Conservation (phyloP, 1,139 yeast species). For the Sugiyamaella xylanicola region DNA sequence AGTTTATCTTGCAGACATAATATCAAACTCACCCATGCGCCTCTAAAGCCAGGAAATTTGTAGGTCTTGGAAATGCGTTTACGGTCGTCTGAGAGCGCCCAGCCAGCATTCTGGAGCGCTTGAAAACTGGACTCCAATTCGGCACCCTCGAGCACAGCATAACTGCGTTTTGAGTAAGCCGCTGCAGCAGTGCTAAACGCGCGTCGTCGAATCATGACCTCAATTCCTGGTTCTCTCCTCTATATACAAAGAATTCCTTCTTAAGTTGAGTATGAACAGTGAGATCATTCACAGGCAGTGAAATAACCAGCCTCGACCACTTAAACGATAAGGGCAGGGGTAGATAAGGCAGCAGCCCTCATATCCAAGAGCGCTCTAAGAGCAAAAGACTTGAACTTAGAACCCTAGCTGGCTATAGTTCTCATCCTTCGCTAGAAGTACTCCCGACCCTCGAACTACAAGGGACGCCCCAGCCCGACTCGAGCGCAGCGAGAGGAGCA, state of each 20-base stretch:
- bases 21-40: constrained; percentile 36
- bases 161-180: not conserved
- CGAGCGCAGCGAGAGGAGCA: no score
- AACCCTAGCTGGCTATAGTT: no score
- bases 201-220: not conserved
- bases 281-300: not conserved
- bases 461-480: no score
- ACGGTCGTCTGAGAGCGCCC: constrained; percentile 22
- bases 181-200: not conserved
- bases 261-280: not conserved
- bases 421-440: no score
- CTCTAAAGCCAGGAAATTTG: constrained; percentile 29
- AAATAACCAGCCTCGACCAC: not conserved
- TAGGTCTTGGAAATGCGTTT: constrained; percentile 24
- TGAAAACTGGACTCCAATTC: constrained; percentile 4
- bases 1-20: no score
- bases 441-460: no score
- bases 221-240: not conserved
- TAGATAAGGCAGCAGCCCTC: no score
- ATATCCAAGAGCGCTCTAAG: no score
- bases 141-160: constrained; percentile 2
- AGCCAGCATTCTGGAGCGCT: constrained; percentile 20
- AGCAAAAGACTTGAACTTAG: no score
- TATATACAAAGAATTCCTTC: not conserved
- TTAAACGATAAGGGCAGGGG: not conserved